These are phyloP conservation scores for Cytauxzoon felis DNA, from an alignment of 169 alveolate species.

Conservation along the genomic window DNA sequence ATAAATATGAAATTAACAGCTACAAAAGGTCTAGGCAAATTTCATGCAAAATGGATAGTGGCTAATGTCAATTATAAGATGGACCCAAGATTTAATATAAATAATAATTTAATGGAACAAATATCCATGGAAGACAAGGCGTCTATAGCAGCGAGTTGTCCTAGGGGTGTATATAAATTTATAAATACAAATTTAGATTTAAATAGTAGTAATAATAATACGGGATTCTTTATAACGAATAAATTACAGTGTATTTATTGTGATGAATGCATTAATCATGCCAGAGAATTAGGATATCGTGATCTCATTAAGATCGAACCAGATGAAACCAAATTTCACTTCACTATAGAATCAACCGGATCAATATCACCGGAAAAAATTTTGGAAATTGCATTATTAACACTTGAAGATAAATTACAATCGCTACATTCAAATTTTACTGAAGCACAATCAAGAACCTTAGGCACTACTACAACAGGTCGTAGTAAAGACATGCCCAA, in stretches of 20 bases:
- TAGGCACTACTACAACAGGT: conserved; percentile 37
- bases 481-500: conserved; percentile 4
- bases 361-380: conserved; percentile 90
- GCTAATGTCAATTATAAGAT: conserved; percentile 86
- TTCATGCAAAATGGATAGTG: conserved; percentile 96
- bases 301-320: conserved; percentile 67
- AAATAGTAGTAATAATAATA: neutral
- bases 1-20: conserved; percentile 90
- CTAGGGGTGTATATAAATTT: conserved; percentile 79
- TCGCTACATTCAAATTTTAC: conserved; percentile 42
- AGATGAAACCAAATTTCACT: conserved; percentile 74
- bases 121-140: conserved; percentile 45
- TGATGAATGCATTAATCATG: conserved; percentile 65
- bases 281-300: conserved; percentile 66
- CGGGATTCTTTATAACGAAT: conserved; percentile 35
- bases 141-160: conserved; percentile 83
- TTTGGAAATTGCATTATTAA: conserved; percentile 82
- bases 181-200: conserved; percentile 56
- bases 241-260: conserved; percentile 57
- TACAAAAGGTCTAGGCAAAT: conserved; percentile 93
- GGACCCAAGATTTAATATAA: conserved; percentile 69
- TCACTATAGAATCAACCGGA: conserved; percentile 87
- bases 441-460: conserved; percentile 59
- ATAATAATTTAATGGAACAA: conserved; percentile 72
- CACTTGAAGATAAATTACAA: conserved; percentile 75